Percentiles rank a stretch among this genome's conserved stretches.
These are phyloP conservation scores for Fusarium veterinarium DNA, from an alignment of 2,329 filamentous ascomycete genomes.

Conservation along the genomic window DNA sequence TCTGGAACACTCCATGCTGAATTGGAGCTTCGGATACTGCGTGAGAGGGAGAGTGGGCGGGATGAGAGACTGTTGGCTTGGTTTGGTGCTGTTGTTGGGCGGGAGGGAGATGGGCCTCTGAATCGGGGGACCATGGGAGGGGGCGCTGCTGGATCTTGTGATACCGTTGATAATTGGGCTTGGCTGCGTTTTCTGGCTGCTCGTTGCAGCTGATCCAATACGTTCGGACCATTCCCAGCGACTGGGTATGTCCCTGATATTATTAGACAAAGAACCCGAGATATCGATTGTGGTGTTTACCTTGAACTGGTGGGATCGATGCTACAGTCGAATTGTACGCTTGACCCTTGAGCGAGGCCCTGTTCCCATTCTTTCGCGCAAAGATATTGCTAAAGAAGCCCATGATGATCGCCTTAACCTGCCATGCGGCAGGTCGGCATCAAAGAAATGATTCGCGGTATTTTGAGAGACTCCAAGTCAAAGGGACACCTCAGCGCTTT, in stretches of 20 bases:
- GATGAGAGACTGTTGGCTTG: constrained; percentile 6
- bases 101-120: constrained; percentile 10
- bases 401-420: constrained; percentile 38
- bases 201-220: constrained; percentile 42
- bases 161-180: constrained; percentile 31
- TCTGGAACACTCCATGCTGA: constrained; percentile 33
- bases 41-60: constrained; percentile 31
- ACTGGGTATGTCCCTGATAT: constrained; percentile 43
- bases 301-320: constrained; percentile 41
- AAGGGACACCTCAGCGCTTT: neutral
- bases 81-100: constrained; percentile 41
- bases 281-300: constrained; percentile 5
- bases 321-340: constrained; percentile 43
- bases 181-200: constrained; percentile 43
- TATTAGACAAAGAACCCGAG: neutral
- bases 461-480: neutral
- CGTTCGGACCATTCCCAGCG: constrained; percentile 42
- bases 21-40: constrained; percentile 35
- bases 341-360: constrained; percentile 35
- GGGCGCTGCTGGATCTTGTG: constrained; percentile 22
- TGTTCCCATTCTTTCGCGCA: constrained; percentile 32
- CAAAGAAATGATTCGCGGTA: neutral
- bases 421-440: constrained; percentile 32
- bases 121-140: constrained; percentile 35
- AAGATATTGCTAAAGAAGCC: constrained; percentile 45